Evolutionary conservation across 2,329 filamentous ascomycete species (phyloP).

Genomic region (Microsporum ferrugineum): DNA sequence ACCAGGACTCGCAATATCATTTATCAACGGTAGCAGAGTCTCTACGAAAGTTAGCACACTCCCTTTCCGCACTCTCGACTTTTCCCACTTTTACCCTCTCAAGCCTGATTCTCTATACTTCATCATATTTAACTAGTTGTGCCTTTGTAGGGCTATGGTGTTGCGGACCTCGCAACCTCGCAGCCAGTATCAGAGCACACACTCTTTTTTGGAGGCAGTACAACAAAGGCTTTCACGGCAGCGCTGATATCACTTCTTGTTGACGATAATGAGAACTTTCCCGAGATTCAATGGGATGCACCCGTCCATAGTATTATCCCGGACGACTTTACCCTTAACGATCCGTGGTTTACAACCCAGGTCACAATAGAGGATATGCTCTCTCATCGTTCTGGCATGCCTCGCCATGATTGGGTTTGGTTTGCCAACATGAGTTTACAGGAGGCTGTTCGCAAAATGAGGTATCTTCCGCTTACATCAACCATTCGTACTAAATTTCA

Average conservation of each 20-base stretch:
- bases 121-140: not conserved
- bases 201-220: slow-evolving; percentile 45
- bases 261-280: slow-evolving; percentile 19
- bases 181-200: slow-evolving; percentile 36
- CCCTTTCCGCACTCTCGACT: not conserved
- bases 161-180: slow-evolving; percentile 25
- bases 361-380: slow-evolving; percentile 26
- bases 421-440: slow-evolving; percentile 20
- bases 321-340: slow-evolving; percentile 26
- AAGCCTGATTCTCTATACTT: not conserved
- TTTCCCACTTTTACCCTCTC: not conserved
- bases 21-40: slow-evolving; percentile 6
- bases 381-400: slow-evolving; percentile 26
- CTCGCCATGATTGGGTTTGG: slow-evolving; percentile 20
- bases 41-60: slow-evolving; percentile 6
- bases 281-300: slow-evolving; percentile 15
- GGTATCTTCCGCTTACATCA: slow-evolving; percentile 33
- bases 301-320: slow-evolving; percentile 12
- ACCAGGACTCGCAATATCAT: slow-evolving; percentile 6
- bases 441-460: slow-evolving; percentile 32
- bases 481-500: slow-evolving; percentile 34
- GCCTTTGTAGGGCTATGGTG: slow-evolving; percentile 29
- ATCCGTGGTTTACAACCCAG: slow-evolving; percentile 19
- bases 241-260: slow-evolving; percentile 39
- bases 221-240: slow-evolving; percentile 44